Evolutionary conservation across 139 green algal genomes (phyloP).

Genomic region (Chlorella sp.): DNA sequence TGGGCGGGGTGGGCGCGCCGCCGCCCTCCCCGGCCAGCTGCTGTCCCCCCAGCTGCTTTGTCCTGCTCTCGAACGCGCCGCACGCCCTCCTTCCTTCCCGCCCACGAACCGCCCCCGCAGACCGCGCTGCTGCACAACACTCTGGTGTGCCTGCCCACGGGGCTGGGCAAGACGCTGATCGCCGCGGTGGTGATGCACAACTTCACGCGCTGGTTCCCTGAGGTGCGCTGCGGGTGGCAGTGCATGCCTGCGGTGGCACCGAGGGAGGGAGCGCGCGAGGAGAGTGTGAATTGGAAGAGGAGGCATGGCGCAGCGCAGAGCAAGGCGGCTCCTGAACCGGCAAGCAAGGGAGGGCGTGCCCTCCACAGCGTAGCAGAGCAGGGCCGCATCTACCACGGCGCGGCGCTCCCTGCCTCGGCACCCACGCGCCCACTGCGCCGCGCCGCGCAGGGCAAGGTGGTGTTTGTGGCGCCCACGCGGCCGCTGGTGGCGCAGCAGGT

Average conservation of each 20-base stretch:
- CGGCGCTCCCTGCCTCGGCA: no score
- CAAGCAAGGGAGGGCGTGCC: no score
- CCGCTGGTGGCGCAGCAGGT: constrained; percentile 95
- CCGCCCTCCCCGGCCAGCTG: background rate
- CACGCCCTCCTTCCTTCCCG: background rate
- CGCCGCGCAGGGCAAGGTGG: constrained; percentile 78
- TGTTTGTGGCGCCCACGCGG: constrained; percentile 93
- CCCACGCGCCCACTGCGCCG: background rate
- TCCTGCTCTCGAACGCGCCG: no score
- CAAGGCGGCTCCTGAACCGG: no score
- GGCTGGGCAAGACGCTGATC: constrained; percentile 96
- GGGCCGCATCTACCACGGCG: no score
- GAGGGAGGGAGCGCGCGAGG: no score
- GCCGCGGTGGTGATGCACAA: constrained; percentile 96
- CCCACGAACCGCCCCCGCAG: background rate
- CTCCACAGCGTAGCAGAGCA: no score
- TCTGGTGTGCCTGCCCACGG: constrained; percentile 93
- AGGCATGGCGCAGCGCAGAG: no score
- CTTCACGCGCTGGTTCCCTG: constrained; percentile 91
- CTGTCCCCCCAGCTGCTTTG: background rate
- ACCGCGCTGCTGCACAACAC: constrained; percentile 88
- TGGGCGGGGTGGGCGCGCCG: background rate
- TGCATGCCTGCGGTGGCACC: no score
- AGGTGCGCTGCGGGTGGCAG: no score
- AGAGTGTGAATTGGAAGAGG: no score